These are phyloP conservation scores for Malassezia globosa DNA, from an alignment of 1,284 basidiomycete genomes.

Conservation along the genomic window DNA sequence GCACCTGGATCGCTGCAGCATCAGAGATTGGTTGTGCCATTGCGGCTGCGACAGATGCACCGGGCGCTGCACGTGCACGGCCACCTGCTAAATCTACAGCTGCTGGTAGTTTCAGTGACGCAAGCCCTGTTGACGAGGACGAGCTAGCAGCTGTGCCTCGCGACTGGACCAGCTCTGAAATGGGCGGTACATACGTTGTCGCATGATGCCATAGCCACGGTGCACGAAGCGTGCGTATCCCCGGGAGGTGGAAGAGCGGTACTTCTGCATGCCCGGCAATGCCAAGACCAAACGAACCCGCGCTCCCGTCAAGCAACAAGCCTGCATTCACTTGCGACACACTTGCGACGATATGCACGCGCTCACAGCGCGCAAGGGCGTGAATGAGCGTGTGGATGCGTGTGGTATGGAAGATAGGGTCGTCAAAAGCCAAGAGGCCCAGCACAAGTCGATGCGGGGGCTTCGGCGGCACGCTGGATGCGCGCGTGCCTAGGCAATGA, in stretches of 20 bases:
- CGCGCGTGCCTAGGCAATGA: background rate
- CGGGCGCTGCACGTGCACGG: slow-evolving; percentile 9
- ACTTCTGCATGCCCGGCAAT: slow-evolving; percentile 9
- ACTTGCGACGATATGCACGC: slow-evolving; percentile 9
- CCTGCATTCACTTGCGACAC: slow-evolving; percentile 16
- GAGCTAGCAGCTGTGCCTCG: slow-evolving; percentile 2
- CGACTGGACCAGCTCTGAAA: slow-evolving; percentile 15
- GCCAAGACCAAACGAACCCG: slow-evolving; percentile 10
- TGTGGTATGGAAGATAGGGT: slow-evolving; percentile 7
- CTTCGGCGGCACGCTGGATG: background rate
- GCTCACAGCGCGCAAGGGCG: slow-evolving; percentile 10
- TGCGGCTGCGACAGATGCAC: background rate
- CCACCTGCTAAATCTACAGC: slow-evolving; percentile 14
- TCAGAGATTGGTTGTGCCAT: slow-evolving; percentile 6
- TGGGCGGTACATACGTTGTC: slow-evolving; percentile 14
- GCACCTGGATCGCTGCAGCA: slow-evolving; percentile 15
- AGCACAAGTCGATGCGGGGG: slow-evolving; percentile 9
- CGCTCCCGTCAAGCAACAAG: slow-evolving; percentile 8
- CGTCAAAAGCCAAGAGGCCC: slow-evolving; percentile 14
- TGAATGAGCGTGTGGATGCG: slow-evolving; percentile 16
- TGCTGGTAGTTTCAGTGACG: slow-evolving; percentile 8
- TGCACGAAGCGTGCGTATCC: slow-evolving; percentile 4
- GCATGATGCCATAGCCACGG: slow-evolving; percentile 17
- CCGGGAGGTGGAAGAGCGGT: background rate
- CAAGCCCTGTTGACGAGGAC: slow-evolving; percentile 6